Conservation (phyloP, 306 rosid genomes). For the Vicia sativa region DNA sequence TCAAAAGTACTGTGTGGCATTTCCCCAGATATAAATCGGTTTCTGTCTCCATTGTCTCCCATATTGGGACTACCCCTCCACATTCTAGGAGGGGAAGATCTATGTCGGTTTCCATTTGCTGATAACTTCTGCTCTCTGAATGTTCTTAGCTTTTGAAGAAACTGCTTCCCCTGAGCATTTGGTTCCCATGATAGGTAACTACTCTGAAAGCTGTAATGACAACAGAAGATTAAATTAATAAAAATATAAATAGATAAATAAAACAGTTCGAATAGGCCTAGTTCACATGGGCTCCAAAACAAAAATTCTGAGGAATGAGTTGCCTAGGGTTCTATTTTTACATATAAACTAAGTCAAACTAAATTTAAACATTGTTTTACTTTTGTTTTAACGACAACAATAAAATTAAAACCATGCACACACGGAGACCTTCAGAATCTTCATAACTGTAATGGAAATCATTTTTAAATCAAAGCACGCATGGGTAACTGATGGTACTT, state of each 20-base stretch:
- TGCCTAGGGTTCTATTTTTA: not conserved
- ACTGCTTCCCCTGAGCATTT: constrained; percentile 65
- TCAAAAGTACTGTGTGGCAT: constrained; percentile 43
- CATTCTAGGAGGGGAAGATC: constrained; percentile 55
- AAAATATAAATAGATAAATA: constrained; percentile 1
- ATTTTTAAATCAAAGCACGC: constrained; percentile 3
- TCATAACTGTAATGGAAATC: constrained; percentile 3
- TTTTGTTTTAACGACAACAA: not conserved
- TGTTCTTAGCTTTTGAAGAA: constrained; percentile 59
- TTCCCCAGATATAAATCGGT: constrained; percentile 49
- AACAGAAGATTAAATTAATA: constrained; percentile 29
- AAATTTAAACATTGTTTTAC: not conserved
- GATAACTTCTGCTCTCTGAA: constrained; percentile 66
- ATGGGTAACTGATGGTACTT: not conserved
- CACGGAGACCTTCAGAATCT: not conserved
- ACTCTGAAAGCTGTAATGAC: constrained; percentile 72
- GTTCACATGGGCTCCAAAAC: constrained; percentile 15
- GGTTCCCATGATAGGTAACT: constrained; percentile 87
- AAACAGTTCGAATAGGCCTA: not conserved
- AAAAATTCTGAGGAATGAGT: constrained; percentile 12
- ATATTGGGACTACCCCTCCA: constrained; percentile 50
- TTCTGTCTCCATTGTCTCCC: constrained; percentile 51
- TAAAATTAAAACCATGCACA: not conserved
- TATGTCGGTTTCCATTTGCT: constrained; percentile 43
- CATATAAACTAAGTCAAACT: not conserved